These are phyloP conservation scores for Ceratobasidium sp. DNA, from an alignment of 1,284 basidiomycete genomes.

Conservation along the genomic window DNA sequence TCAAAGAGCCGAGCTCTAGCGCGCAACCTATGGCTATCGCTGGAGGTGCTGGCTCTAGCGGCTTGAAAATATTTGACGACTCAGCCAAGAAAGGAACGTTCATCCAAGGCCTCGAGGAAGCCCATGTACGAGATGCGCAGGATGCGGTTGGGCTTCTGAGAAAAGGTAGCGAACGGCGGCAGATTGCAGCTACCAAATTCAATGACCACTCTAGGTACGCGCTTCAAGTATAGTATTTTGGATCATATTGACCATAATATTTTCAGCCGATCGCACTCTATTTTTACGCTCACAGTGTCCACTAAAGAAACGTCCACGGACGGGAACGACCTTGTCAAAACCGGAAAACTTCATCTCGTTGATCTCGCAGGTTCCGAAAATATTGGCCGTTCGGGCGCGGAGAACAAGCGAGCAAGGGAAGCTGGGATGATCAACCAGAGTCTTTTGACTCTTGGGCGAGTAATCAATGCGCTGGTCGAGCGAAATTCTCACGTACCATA, in stretches of 20 bases:
- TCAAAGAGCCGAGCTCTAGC: constrained; percentile 69
- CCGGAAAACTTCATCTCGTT: constrained; percentile 97
- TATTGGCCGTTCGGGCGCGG: constrained; percentile 95
- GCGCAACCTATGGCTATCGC: constrained; percentile 80
- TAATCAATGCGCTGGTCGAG: constrained; percentile 97
- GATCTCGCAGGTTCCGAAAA: constrained; percentile 98
- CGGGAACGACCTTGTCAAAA: constrained; percentile 90
- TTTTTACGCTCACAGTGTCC: constrained; percentile 96
- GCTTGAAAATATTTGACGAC: constrained; percentile 95
- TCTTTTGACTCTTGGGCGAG: constrained; percentile 92
- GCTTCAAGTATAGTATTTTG: constrained; percentile 1
- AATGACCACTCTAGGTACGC: constrained; percentile 89
- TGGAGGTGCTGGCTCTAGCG: constrained; percentile 60
- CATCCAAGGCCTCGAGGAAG: constrained; percentile 96
- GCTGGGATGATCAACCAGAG: constrained; percentile 99
- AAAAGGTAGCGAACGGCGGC: constrained; percentile 90
- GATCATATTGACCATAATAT: not conserved
- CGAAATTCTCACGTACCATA: constrained; percentile 94
- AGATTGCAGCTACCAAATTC: constrained; percentile 97
- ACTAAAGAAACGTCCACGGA: constrained; percentile 81
- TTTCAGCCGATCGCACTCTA: constrained; percentile 90
- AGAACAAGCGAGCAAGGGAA: constrained; percentile 94
- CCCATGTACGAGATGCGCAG: constrained; percentile 83
- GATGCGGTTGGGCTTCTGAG: constrained; percentile 89
- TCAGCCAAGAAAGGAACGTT: constrained; percentile 86